Evolutionary conservation across 345 rosid genomes (phyloP).

Genomic region (Eucalyptus victrix): DNA sequence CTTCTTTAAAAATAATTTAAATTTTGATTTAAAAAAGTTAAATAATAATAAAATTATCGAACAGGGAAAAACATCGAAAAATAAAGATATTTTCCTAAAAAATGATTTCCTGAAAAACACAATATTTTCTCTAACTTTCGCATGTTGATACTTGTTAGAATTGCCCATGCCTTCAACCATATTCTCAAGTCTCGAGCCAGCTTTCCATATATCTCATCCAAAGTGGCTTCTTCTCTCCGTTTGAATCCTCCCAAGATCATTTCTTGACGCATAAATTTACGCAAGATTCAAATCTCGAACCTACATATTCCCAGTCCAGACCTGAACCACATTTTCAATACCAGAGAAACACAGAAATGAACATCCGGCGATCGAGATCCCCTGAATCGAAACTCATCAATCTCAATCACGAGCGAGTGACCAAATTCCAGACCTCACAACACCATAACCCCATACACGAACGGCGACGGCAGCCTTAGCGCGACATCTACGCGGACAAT

Average conservation of each 20-base stretch:
- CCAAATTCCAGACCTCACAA: background rate
- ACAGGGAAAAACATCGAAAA: too few species aligned
- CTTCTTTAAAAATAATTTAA: too few species aligned
- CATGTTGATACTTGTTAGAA: background rate
- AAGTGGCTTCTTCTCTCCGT: background rate
- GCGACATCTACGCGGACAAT: background rate
- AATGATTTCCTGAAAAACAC: too few species aligned
- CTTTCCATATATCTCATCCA: background rate
- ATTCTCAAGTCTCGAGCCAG: background rate
- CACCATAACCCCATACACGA: background rate
- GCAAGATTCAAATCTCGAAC: background rate
- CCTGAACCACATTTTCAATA: background rate
- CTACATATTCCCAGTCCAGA: background rate
- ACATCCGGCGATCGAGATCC: background rate
- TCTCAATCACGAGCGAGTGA: background rate
- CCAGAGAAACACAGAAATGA: background rate
- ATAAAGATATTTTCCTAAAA: too few species aligned
- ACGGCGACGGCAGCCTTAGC: background rate
- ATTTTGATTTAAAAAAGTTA: too few species aligned
- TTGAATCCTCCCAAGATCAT: background rate
- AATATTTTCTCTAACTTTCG: background rate
- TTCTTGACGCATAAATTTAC: background rate
- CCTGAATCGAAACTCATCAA: background rate
- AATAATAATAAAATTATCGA: too few species aligned
- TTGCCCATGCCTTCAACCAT: background rate